Evolutionary conservation across 768 basidiomycete species (phyloP).

Genomic region (Leccinum sublutescens): DNA sequence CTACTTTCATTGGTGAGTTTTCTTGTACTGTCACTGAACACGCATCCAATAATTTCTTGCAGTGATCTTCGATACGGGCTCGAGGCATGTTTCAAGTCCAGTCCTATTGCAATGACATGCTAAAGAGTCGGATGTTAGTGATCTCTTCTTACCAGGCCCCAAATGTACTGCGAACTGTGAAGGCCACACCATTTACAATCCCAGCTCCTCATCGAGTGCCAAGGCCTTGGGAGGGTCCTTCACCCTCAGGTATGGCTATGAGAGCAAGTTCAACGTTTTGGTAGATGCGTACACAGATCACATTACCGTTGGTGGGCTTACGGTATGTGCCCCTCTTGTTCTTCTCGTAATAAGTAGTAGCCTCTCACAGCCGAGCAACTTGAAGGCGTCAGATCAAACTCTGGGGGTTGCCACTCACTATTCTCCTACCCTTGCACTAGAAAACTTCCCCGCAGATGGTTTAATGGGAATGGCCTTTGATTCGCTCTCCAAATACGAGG

Average conservation of each 20-base stretch:
- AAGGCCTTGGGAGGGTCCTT: conserved; percentile 2
- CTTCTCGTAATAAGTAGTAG: not conserved
- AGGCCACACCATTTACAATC: conserved; percentile 33
- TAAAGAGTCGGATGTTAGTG: conserved; percentile 8
- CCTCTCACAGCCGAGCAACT: not conserved
- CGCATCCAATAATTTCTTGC: not conserved
- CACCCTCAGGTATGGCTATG: not conserved
- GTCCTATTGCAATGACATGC: not conserved
- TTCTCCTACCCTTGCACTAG: not conserved
- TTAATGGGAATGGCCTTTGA: conserved; percentile 1
- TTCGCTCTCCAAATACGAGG: too few relatives aligned
- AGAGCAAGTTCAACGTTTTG: not conserved
- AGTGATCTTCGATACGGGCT: not conserved
- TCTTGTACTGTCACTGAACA: not conserved
- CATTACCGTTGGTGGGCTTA: conserved; percentile 8
- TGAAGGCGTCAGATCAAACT: conserved; percentile 11
- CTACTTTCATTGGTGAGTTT: not conserved
- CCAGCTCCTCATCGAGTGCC: conserved; percentile 14
- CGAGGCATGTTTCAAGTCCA: conserved; percentile 5
- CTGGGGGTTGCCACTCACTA: conserved; percentile 13
- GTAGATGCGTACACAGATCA: conserved; percentile 13
- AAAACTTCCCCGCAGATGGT: conserved; percentile 20
- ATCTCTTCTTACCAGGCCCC: conserved; percentile 28
- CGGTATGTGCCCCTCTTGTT: conserved; percentile 1
- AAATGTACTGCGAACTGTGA: conserved; percentile 27